A percentile compares a stretch with the other conserved stretches of the same genome.
phyloP scores from a whole-genome alignment of 2,329 filamentous ascomycete species.

The Hypoxylon sp. region DNA sequence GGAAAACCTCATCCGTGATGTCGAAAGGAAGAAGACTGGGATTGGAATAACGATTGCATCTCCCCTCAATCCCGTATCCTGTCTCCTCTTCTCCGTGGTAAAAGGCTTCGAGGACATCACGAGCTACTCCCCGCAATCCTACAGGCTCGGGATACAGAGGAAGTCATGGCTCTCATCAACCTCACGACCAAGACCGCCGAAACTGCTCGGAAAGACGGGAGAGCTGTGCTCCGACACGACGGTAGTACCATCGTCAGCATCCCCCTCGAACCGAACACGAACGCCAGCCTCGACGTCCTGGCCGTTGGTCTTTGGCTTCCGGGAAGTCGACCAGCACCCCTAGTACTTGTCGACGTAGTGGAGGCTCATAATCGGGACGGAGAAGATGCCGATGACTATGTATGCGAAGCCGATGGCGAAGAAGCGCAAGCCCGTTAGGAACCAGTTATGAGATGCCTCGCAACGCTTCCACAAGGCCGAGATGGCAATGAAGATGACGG shows the following conservation, averaged over 20 bases:
- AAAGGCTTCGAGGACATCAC: not conserved
- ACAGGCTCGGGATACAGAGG: not conserved
- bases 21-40: not conserved
- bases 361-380: constrained; percentile 37
- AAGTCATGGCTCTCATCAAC: not conserved
- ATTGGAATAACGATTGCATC: too few species aligned
- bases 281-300: constrained; percentile 2
- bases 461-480: not conserved
- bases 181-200: not conserved
- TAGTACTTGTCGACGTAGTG: constrained; percentile 46
- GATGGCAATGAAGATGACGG: constrained; percentile 3
- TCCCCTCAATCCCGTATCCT: too few species aligned
- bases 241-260: not conserved
- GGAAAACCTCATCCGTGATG: not conserved
- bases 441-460: constrained; percentile 10
- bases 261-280: not conserved
- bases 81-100: not conserved
- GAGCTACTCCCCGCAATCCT: not conserved
- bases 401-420: constrained; percentile 35
- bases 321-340: constrained; percentile 33
- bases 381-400: constrained; percentile 35
- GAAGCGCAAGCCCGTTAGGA: constrained; percentile 32
- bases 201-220: not conserved
- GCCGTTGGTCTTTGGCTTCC: not conserved
- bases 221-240: too few species aligned